These are phyloP conservation scores for Mangifera indica DNA, from an alignment of 345 rosid species.

Conservation along the genomic window DNA sequence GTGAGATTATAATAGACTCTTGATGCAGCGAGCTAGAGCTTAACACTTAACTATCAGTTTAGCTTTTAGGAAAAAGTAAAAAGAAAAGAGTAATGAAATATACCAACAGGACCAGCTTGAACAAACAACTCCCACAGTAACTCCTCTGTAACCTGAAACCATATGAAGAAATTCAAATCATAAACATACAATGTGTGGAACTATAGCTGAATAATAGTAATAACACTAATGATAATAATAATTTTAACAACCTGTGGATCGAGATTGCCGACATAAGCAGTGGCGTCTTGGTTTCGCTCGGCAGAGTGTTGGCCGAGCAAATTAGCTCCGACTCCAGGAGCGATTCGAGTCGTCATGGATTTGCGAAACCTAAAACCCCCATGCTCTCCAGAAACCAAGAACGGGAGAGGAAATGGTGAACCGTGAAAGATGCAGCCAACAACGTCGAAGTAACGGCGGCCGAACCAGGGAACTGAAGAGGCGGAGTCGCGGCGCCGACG, in stretches of 20 bases:
- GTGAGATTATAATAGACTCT: too few species aligned
- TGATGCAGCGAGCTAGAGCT: too few species aligned
- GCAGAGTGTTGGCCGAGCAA: constrained; percentile 96
- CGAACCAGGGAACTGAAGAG: too few species aligned
- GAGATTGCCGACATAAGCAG: constrained; percentile 88
- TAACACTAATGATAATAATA: too few species aligned
- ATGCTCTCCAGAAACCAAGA: neutral
- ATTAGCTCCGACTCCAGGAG: constrained; percentile 98
- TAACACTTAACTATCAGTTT: too few species aligned
- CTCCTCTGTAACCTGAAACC: constrained; percentile 67
- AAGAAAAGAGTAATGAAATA: constrained; percentile 9
- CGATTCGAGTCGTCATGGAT: constrained; percentile 86
- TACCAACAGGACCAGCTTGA: constrained; percentile 99
- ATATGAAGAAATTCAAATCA: constrained; percentile 1
- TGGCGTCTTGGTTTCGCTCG: constrained; percentile 98
- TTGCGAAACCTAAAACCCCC: constrained; percentile 2
- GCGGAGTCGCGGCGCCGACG: too few species aligned
- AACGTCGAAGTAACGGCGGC: too few species aligned
- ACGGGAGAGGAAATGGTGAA: too few species aligned
- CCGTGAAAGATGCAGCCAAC: too few species aligned
- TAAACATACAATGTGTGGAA: too few species aligned
- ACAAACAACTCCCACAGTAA: constrained; percentile 95
- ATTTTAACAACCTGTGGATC: constrained; percentile 58
- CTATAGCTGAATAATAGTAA: too few species aligned
- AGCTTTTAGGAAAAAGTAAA: neutral